phyloP scores from a whole-genome alignment of 148 eudicot species.

The Vaccinium myrtillus region DNA sequence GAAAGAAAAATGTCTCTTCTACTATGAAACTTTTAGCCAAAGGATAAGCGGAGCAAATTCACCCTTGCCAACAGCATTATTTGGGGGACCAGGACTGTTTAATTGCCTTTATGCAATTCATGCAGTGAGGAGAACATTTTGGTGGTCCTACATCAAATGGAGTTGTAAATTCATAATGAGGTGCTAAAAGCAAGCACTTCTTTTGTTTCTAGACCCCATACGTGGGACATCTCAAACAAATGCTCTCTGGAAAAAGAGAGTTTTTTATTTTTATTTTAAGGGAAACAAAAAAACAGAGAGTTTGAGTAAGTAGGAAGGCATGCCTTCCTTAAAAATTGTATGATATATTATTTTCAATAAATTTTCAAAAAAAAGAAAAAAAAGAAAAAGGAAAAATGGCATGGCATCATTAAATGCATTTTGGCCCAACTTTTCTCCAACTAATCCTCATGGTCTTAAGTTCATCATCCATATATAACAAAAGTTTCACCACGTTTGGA shows the following conservation, averaged over 20 bases:
- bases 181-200: neutral
- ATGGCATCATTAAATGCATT: neutral
- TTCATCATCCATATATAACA: neutral
- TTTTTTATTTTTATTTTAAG: too few species aligned
- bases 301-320: neutral
- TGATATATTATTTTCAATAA: neutral
- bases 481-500: neutral
- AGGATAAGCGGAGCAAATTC: neutral
- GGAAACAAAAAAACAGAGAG: neutral
- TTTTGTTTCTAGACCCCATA: neutral
- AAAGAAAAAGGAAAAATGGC: too few species aligned
- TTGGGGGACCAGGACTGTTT: neutral
- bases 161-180: neutral
- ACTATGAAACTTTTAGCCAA: neutral
- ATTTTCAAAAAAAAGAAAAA: neutral
- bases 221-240: neutral
- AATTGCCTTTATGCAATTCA: neutral
- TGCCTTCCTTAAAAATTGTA: neutral
- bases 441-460: neutral
- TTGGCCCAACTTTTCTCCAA: neutral
- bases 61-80: neutral
- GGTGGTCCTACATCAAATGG: constrained; percentile 3
- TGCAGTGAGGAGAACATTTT: neutral
- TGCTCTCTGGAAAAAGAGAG: neutral
- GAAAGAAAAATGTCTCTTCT: neutral